phyloP scores from a whole-genome alignment of 176 grass and related monocot species.

The Triticum dicoccoides region DNA sequence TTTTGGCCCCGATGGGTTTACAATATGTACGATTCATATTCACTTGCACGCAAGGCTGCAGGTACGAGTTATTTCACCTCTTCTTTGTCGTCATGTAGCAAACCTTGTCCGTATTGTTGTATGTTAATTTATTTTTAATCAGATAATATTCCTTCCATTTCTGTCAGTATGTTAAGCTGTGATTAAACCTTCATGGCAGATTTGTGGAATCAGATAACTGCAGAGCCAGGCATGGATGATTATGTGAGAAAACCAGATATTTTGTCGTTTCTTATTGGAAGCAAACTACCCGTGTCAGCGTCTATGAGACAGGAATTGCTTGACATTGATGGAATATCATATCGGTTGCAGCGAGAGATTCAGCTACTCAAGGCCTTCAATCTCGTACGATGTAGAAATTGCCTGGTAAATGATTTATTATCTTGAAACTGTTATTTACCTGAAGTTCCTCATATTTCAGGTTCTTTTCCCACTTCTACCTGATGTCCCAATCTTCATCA shows the following conservation, averaged over 20 bases:
- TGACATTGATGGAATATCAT: conserved; percentile 91
- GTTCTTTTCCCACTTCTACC: conserved; percentile 4
- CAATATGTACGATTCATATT: conserved; percentile 85
- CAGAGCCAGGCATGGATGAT: conserved; percentile 67
- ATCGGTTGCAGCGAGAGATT: conserved; percentile 74
- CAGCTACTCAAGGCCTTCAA: conserved; percentile 82
- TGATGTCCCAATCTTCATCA: neutral
- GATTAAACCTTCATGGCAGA: conserved; percentile 37
- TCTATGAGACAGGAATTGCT: conserved; percentile 79
- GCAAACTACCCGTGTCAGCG: conserved; percentile 70
- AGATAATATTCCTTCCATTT: neutral
- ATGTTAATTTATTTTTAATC: conserved; percentile 8
- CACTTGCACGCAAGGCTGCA: conserved; percentile 69
- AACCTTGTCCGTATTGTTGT: conserved; percentile 15
- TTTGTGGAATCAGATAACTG: conserved; percentile 75
- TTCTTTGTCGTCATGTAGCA: conserved; percentile 14
- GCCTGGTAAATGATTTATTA: conserved; percentile 55
- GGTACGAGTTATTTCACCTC: conserved; percentile 47
- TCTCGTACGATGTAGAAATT: conserved; percentile 72
- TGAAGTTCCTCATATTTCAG: conserved; percentile 9
- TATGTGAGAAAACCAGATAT: conserved; percentile 61
- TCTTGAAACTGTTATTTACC: conserved; percentile 5
- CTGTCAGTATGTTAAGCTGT: neutral
- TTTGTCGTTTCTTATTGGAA: conserved; percentile 85
- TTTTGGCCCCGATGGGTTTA: conserved; percentile 94